phyloP scores from a whole-genome alignment of 805 yeast genomes.

The Candida incommunis region DNA sequence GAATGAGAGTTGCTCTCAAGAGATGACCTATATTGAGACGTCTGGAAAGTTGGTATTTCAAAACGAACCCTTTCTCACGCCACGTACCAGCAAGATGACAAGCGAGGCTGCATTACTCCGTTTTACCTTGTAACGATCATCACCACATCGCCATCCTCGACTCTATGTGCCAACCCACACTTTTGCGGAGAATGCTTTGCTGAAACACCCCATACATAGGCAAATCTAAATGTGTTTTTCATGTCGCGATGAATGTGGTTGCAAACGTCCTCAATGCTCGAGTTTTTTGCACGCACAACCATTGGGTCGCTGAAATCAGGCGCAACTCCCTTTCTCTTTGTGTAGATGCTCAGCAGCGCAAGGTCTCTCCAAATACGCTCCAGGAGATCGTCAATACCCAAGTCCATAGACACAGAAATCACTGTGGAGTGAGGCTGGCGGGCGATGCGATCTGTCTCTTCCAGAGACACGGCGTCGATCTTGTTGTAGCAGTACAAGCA shows the following conservation, averaged over 20 bases:
- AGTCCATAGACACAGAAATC: conserved; percentile 78
- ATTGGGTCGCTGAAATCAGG: conserved; percentile 84
- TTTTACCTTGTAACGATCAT: conserved; percentile 68
- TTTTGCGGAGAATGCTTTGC: conserved; percentile 95
- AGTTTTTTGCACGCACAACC: conserved; percentile 64
- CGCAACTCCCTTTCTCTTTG: conserved; percentile 65
- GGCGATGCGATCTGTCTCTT: conserved; percentile 86
- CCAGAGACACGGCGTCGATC: conserved; percentile 87
- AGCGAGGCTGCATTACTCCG: too few relatives aligned
- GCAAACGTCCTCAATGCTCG: conserved; percentile 77
- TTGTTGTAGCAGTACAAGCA: conserved; percentile 92
- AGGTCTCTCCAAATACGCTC: conserved; percentile 91
- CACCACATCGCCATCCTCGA: conserved; percentile 90
- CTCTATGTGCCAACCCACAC: conserved; percentile 74
- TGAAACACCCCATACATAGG: conserved; percentile 91
- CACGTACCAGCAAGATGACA: too few relatives aligned
- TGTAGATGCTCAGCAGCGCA: conserved; percentile 64
- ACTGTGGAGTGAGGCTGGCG: conserved; percentile 88
- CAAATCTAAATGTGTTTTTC: conserved; percentile 84
- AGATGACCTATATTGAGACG: too few relatives aligned
- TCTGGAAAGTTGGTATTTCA: too few relatives aligned
- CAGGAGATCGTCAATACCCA: conserved; percentile 76
- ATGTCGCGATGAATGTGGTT: conserved; percentile 86
- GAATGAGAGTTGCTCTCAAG: too few relatives aligned
- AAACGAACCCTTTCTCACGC: too few relatives aligned